phyloP scores from a whole-genome alignment of 2,329 filamentous ascomycete species.

The Fusarium illudens region DNA sequence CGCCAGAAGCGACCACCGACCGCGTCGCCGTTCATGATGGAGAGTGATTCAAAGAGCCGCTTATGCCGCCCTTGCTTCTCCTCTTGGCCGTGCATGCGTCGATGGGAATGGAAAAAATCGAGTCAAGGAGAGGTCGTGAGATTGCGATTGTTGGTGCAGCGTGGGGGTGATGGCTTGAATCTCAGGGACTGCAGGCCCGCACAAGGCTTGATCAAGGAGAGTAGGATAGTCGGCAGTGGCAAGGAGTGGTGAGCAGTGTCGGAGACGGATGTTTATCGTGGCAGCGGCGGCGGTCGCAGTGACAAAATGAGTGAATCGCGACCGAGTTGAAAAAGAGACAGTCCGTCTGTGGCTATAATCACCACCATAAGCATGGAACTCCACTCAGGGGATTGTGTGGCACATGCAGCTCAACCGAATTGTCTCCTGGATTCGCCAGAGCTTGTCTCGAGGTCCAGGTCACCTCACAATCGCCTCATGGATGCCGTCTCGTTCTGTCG shows the following conservation, averaged over 20 bases:
- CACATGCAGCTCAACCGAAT: not conserved
- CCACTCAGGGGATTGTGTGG: not conserved
- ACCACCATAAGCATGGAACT: not conserved
- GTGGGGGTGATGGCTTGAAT: not conserved
- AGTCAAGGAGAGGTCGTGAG: not conserved
- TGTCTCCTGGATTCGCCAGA: not conserved
- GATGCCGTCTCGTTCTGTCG: conserved; percentile 6
- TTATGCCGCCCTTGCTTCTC: conserved; percentile 8
- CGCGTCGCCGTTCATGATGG: conserved; percentile 35
- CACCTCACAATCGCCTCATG: conserved; percentile 31
- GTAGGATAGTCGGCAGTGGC: not conserved
- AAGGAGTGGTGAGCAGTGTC: not conserved
- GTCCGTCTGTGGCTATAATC: not conserved
- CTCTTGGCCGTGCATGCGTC: conserved; percentile 5
- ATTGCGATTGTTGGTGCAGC: conserved; percentile 1
- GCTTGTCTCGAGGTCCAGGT: conserved; percentile 4
- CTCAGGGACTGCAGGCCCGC: conserved; percentile 4
- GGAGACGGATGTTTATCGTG: not conserved
- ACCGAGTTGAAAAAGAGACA: not conserved
- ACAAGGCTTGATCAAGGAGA: not conserved
- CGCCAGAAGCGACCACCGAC: conserved; percentile 42
- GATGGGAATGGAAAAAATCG: not conserved
- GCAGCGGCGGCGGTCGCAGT: conserved; percentile 1
- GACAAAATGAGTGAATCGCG: not conserved
- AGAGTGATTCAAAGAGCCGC: conserved; percentile 7